Conservation (phyloP, 257 asterid genomes). For the Osmanthus fragrans region DNA sequence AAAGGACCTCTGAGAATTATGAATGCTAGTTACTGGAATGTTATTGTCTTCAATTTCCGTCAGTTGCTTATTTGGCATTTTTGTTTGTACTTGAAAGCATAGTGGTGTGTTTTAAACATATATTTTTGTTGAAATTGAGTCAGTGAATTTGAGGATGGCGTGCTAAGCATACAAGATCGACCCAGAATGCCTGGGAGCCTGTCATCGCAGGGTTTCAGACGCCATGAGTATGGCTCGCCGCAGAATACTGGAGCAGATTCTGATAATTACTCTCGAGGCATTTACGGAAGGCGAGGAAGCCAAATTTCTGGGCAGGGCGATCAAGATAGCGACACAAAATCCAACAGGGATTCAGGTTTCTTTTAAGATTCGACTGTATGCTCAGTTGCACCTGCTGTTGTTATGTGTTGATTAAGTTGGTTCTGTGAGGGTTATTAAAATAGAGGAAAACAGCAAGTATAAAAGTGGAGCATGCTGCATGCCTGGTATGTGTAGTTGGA, state of each 20-base stretch:
- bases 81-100: conserved; percentile 4
- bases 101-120: conserved; percentile 20
- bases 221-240: conserved; percentile 62
- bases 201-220: conserved; percentile 57
- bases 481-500: conserved; percentile 17
- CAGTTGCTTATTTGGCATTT: conserved; percentile 19
- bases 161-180: conserved; percentile 56
- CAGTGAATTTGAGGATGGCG: conserved; percentile 70
- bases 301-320: conserved; percentile 71
- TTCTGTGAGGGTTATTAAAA: not conserved
- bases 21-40: not conserved
- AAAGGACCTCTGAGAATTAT: conserved; percentile 12
- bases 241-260: conserved; percentile 78
- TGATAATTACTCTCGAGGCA: conserved; percentile 46
- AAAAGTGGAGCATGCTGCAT: conserved; percentile 2
- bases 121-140: conserved; percentile 27
- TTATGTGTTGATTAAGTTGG: not conserved
- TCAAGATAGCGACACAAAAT: conserved; percentile 73
- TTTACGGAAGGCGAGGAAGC: conserved; percentile 73
- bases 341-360: conserved; percentile 82
- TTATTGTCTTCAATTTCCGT: not conserved
- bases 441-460: not conserved
- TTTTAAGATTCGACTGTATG: conserved; percentile 18
- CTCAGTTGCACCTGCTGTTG: not conserved
- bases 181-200: conserved; percentile 50